phyloP scores from a whole-genome alignment of 305 asterid species.

The Solanum hybrid region DNA sequence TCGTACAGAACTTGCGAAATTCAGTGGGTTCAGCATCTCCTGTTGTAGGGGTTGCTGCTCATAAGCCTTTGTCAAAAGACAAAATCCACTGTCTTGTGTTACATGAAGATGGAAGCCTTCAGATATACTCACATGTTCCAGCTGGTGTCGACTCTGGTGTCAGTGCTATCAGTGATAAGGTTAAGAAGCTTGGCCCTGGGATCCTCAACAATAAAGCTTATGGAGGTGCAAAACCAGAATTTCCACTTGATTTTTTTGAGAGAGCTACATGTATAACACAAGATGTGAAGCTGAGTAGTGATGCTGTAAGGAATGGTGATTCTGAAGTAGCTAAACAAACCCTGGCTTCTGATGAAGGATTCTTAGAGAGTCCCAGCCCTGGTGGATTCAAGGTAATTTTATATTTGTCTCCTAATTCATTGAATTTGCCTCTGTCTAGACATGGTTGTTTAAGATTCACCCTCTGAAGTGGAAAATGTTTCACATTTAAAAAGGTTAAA shows the following conservation, averaged over 20 bases:
- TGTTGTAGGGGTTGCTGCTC: slow-evolving; percentile 90
- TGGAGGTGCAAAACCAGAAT: slow-evolving; percentile 90
- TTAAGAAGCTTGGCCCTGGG: slow-evolving; percentile 84
- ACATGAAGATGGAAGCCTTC: slow-evolving; percentile 99
- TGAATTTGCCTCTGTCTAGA: neutral
- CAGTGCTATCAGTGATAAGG: slow-evolving; percentile 65
- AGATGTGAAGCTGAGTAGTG: slow-evolving; percentile 85
- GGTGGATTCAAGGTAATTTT: slow-evolving; percentile 87
- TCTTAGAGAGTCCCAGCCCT: slow-evolving; percentile 77
- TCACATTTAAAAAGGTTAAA: neutral
- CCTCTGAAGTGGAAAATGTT: neutral
- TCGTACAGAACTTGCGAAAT: slow-evolving; percentile 77
- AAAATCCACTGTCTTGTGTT: slow-evolving; percentile 89
- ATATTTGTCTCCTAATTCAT: neutral
- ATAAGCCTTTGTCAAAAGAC: slow-evolving; percentile 95
- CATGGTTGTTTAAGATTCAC: neutral
- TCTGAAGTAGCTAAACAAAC: slow-evolving; percentile 92
- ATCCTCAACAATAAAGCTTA: slow-evolving; percentile 82
- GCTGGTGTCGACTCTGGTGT: slow-evolving; percentile 62
- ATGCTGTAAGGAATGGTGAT: slow-evolving; percentile 89
- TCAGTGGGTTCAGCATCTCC: slow-evolving; percentile 78
- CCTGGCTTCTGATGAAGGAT: slow-evolving; percentile 96
- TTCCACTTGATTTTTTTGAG: slow-evolving; percentile 95
- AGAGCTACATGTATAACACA: slow-evolving; percentile 79
- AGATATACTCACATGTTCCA: slow-evolving; percentile 82